These are phyloP conservation scores for Echinosophora koreensis DNA, from an alignment of 306 rosid genomes.

Conservation along the genomic window DNA sequence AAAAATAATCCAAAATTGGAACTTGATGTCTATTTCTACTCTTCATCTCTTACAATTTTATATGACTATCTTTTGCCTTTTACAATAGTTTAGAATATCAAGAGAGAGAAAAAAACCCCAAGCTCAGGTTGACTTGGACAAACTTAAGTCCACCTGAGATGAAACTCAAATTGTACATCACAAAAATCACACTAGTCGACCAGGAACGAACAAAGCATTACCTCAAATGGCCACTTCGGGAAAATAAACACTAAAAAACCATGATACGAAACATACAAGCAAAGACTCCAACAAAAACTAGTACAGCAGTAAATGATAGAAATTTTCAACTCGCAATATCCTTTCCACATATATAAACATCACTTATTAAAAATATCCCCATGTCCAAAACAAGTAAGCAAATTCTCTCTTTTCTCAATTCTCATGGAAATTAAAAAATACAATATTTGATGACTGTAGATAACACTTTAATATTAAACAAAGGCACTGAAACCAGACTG, in stretches of 20 bases:
- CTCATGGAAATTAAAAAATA: conserved; percentile 3
- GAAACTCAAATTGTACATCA: too few species aligned
- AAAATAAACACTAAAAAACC: not conserved
- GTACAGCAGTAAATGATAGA: not conserved
- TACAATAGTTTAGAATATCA: too few species aligned
- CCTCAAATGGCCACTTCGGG: not conserved
- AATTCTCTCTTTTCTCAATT: not conserved
- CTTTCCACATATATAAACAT: conserved; percentile 16
- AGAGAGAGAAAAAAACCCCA: not conserved
- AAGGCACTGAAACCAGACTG: conserved; percentile 9
- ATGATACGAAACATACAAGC: not conserved
- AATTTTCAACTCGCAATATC: conserved; percentile 22
- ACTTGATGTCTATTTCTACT: too few species aligned
- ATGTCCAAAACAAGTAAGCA: conserved; percentile 31
- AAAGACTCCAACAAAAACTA: not conserved
- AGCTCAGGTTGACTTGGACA: too few species aligned
- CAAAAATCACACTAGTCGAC: not conserved
- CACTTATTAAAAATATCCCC: not conserved
- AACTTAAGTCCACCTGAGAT: too few species aligned
- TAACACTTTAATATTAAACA: conserved; percentile 4
- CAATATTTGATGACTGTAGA: not conserved
- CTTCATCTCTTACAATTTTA: too few species aligned
- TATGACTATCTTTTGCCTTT: too few species aligned
- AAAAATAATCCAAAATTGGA: too few species aligned
- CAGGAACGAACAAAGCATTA: not conserved